Base-by-base conservation (phyloP, 306 rosid species). In the Vigna radiata region DNA sequence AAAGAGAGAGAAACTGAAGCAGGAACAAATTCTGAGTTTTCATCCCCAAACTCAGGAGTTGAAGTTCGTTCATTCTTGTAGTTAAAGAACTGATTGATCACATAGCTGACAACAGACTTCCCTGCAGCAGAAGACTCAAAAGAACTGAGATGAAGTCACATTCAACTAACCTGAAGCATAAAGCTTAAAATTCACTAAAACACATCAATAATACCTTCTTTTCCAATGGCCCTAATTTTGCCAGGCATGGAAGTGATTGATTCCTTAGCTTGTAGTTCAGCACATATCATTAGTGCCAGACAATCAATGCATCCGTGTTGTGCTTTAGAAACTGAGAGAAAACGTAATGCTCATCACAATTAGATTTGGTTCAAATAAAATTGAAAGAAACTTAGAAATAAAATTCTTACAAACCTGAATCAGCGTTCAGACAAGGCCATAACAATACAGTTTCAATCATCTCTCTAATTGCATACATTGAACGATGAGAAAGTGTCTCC, bases 241-340 rank as follows among this genome's bases (percentile, higher is more conserved):
- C 68, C 85, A 43, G 76, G 67, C 47, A 21, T 77, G 78, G 76
- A 78, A 70, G 64, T 76, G 18, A 46, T 72, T 62, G 90, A 84
- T 72, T 84, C 80, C 59, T 75, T 67, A 75, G 84, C 89, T 83
- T 86, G 95, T 68, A 87, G 81, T 63, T 95, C 95, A 65, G 90
- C 87, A 81, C 91, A 92, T 82, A 92, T 82, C 97, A 95, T 92
- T 63, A 95, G 82, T 58, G 98, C 97, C 50, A 95, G 86, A 79
- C 96, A 90, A 85, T 90, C 95, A 70, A 90, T 95, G 89, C 97
- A 95, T 64, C 97, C 98, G 83, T 92, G 96, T 84, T 95, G 97
- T 65, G 89, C 89, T 85, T 83, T 90, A 63, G 91, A 88, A 84
- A 91, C 98, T 94, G 86, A 79, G 69, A 61, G 69, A 61, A 55